Evolutionary conservation across 2,329 filamentous ascomycete species (phyloP).

Genomic region (Aspergillus chevalieri): DNA sequence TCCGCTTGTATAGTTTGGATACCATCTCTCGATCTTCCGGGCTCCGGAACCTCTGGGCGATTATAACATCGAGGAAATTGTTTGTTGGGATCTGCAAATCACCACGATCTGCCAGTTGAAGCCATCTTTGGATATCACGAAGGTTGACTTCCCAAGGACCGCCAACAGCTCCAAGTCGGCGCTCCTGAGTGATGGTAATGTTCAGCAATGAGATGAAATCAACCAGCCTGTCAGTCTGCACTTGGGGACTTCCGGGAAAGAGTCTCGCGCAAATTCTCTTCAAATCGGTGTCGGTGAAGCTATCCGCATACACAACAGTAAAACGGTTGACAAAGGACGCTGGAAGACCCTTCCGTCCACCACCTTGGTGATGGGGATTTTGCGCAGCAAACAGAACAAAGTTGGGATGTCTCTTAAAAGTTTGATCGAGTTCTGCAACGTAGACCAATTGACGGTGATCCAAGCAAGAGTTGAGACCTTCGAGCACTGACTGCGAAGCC

Average conservation of each 20-base stretch:
- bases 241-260: conserved; percentile 58
- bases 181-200: conserved; percentile 56
- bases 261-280: conserved; percentile 72
- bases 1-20: conserved; percentile 57
- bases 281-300: conserved; percentile 75
- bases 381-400: conserved; percentile 97
- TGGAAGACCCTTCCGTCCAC: conserved; percentile 87
- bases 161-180: conserved; percentile 50
- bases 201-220: conserved; percentile 77
- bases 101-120: conserved; percentile 61
- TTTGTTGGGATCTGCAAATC: conserved; percentile 58
- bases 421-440: conserved; percentile 88
- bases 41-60: conserved; percentile 80
- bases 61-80: conserved; percentile 75
- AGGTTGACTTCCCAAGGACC: conserved; percentile 96
- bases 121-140: conserved; percentile 82
- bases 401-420: conserved; percentile 79
- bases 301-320: conserved; percentile 93
- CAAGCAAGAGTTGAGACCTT: conserved; percentile 91
- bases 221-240: conserved; percentile 63
- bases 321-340: conserved; percentile 97
- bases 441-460: conserved; percentile 96
- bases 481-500: conserved; percentile 90
- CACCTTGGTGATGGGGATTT: conserved; percentile 95
- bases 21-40: conserved; percentile 61